A percentile compares a stretch with the other conserved stretches of the same genome.
Evolutionary conservation across 768 basidiomycete species (phyloP).

Genomic region (Leucosporidium scottii): DNA sequence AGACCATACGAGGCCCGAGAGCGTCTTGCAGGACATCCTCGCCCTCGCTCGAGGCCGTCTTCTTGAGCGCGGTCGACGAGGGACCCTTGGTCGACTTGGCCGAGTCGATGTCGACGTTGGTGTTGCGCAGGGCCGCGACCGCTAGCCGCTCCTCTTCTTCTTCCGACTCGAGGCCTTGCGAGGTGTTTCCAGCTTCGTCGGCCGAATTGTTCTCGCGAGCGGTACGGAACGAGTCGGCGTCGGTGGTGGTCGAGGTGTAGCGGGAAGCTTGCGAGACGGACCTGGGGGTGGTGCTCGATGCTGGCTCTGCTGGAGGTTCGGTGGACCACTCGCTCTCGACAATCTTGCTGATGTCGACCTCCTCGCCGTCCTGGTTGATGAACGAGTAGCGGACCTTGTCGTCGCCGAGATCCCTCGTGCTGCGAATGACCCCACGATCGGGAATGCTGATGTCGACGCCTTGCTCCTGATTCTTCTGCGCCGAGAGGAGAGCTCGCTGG

Average conservation of each 20-base stretch:
- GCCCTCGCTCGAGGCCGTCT: neutral
- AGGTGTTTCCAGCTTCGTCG: neutral
- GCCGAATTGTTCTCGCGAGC: constrained; percentile 23
- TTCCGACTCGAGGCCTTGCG: neutral
- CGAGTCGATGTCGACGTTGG: constrained; percentile 24
- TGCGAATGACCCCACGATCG: constrained; percentile 76
- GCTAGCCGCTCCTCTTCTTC: constrained; percentile 33
- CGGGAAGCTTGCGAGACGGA: constrained; percentile 29
- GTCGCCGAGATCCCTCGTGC: constrained; percentile 58
- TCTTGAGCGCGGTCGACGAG: neutral
- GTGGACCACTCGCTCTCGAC: constrained; percentile 74
- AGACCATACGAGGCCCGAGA: constrained; percentile 30
- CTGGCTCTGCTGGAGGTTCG: constrained; percentile 1
- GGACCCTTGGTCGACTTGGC: constrained; percentile 8
- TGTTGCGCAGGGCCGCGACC: constrained; percentile 16
- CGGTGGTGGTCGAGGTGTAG: constrained; percentile 1
- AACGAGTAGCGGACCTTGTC: constrained; percentile 80
- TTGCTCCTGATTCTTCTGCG: constrained; percentile 72
- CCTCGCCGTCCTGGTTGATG: constrained; percentile 80
- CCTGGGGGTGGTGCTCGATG: constrained; percentile 19
- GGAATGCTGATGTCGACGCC: constrained; percentile 84
- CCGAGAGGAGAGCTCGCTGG: constrained; percentile 74
- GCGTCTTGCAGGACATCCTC: constrained; percentile 42
- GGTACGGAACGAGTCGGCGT: constrained; percentile 39
- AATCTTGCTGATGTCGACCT: constrained; percentile 86